Conservation (phyloP, 768 basidiomycete genomes). For the Podaxis rugospora region DNA sequence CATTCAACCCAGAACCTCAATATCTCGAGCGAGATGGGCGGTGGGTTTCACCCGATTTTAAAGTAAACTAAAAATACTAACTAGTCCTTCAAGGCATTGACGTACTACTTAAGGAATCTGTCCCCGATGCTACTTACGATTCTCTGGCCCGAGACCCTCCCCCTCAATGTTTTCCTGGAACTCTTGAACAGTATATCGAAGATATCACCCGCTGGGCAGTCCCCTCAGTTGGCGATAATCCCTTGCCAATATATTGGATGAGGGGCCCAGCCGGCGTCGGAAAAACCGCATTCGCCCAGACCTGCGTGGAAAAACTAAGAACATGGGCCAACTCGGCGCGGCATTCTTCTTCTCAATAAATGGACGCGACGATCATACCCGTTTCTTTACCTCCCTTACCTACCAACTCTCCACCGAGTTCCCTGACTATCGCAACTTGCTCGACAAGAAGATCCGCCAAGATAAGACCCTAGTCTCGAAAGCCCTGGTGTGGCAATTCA, state of each 20-base stretch:
- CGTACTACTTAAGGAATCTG: not conserved
- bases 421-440: not conserved
- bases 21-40: not conserved
- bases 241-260: not conserved
- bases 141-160: not conserved
- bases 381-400: conserved; percentile 2
- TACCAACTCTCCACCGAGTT: conserved; percentile 2
- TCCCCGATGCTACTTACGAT: not conserved
- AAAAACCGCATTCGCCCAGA: conserved; percentile 2
- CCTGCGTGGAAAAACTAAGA: not conserved
- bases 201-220: conserved; percentile 5
- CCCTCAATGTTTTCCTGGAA: conserved; percentile 11
- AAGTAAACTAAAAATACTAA: not conserved
- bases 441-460: not conserved
- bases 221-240: not conserved
- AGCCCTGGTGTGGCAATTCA: not conserved
- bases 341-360: conserved; percentile 8
- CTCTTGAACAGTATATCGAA: conserved; percentile 1
- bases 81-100: not conserved
- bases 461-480: not conserved
- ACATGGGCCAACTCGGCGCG: not conserved
- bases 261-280: not conserved
- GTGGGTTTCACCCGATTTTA: not conserved
- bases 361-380: not conserved
- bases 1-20: not conserved